Evolutionary conservation across 257 asterid species (phyloP).

Genomic region (Nicotiana noctiflora): DNA sequence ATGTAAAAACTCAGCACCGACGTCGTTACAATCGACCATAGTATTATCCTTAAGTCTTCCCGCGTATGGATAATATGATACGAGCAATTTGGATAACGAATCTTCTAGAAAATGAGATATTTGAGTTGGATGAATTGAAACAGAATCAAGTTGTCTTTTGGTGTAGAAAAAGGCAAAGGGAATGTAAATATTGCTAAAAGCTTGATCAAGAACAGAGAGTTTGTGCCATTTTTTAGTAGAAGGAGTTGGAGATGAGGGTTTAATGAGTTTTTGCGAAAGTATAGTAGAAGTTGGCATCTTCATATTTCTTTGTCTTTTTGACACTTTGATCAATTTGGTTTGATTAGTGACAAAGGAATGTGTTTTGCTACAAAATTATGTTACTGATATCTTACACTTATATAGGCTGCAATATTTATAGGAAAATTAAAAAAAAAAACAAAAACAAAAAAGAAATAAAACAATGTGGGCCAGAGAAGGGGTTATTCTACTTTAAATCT

Average conservation of each 20-base stretch:
- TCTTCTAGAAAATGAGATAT: not conserved
- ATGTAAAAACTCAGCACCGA: not conserved
- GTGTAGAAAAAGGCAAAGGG: not conserved
- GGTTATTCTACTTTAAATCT: too few species aligned
- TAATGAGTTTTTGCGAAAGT: not conserved
- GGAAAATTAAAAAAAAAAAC: too few species aligned
- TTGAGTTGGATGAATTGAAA: not conserved
- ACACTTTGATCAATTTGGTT: too few species aligned
- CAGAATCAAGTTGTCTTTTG: not conserved
- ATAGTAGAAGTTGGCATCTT: not conserved
- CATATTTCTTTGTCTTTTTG: too few species aligned
- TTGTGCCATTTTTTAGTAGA: not conserved
- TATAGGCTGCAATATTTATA: too few species aligned
- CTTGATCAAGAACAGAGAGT: not conserved
- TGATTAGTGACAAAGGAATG: too few species aligned
- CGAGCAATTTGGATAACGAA: not conserved
- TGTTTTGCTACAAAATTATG: too few species aligned
- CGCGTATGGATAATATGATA: conserved; percentile 6
- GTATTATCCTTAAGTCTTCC: conserved; percentile 6
- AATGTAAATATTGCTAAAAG: not conserved
- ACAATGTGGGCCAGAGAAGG: too few species aligned
- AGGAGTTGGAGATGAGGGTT: not conserved
- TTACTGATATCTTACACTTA: too few species aligned
- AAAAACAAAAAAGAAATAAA: too few species aligned
- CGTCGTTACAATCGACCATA: conserved; percentile 8